Conservation (phyloP, 352 stramenopile genomes). For the Blastocystis sp. region DNA sequence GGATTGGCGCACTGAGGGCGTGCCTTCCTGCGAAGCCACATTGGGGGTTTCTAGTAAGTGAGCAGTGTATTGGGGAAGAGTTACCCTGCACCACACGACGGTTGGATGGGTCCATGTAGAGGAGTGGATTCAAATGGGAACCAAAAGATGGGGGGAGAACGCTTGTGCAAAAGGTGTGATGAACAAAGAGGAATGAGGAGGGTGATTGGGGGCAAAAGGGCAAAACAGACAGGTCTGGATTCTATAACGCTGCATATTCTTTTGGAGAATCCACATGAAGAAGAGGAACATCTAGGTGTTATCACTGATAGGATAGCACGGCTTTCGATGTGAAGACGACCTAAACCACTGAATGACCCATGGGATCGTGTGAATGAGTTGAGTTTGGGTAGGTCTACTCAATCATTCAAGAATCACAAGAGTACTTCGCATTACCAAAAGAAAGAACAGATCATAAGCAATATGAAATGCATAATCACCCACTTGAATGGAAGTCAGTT, state of each 20-base stretch:
- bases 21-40: constrained; percentile 63
- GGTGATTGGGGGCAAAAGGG: neutral
- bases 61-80: neutral
- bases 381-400: too few relatives aligned
- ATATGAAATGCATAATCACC: too few relatives aligned
- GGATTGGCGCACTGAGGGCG: constrained; percentile 18
- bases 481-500: too few relatives aligned
- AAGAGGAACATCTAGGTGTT: neutral
- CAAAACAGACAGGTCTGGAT: too few relatives aligned
- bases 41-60: constrained; percentile 46
- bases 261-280: neutral
- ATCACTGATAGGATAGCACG: too few relatives aligned
- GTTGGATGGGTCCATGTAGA: constrained; percentile 36
- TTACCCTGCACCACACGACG: constrained; percentile 55
- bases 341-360: too few relatives aligned
- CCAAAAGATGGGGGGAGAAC: neutral
- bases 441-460: too few relatives aligned
- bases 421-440: too few relatives aligned
- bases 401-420: too few relatives aligned
- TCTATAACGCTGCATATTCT: neutral
- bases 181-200: neutral
- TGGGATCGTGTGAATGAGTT: too few relatives aligned
- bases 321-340: too few relatives aligned
- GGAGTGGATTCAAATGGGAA: neutral
- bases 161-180: neutral